Base-by-base conservation (phyloP, 805 yeast genomes). In the Kodamaea fukazawae region DNA sequence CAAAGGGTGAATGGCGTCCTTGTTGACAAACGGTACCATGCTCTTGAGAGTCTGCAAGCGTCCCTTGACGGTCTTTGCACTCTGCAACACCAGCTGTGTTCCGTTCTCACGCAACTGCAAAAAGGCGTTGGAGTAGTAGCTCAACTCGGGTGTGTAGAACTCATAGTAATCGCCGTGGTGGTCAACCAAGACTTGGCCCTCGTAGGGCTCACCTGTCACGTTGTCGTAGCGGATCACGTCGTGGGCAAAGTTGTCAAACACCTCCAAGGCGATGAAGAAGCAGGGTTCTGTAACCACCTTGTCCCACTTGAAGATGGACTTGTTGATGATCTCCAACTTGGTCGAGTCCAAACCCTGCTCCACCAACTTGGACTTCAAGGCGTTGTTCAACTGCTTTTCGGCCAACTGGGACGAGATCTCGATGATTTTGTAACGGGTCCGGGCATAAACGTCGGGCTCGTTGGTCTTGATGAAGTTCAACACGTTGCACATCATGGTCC, bases 181-280 rank as follows among this genome's bases (percentile, higher is more conserved):
- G 52, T 86, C 90, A 29, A 85, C 68, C 8, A 82, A 71, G 2
- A 86, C 95, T 48, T 83, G 79, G 0, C 91, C 95, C 57, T 87
- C 93, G 47, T 76, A 71, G 0, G 95, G 91, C 46, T 72, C 69
- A 4, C 81, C 76, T 0, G 88, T 78, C 7, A 63, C 50, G 43
- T 79, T 75, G 51, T 87, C 95, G 55, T 85, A 87, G 26, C 91
- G 71, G 3, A 87, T 74, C 18, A 84, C 76, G 55, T 87, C 96
- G 60, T 87, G 96, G 3, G 93, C 72, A 46, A 88, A 76, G 53
- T 86, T 87, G 59, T 87, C 95, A 57, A 88, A 78, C 6, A 87
- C 93, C 53, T 88, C 95, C 41, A 86, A 61, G 0, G 91, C 95
- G 34, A 87, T 69, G 47, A 87, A 81, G 54, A 78, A 86, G 48